Percentiles rank a stretch among this genome's conserved stretches.
These are phyloP conservation scores for Cryptosporidium canis DNA, from an alignment of 169 alveolate species.

Conservation along the genomic window DNA sequence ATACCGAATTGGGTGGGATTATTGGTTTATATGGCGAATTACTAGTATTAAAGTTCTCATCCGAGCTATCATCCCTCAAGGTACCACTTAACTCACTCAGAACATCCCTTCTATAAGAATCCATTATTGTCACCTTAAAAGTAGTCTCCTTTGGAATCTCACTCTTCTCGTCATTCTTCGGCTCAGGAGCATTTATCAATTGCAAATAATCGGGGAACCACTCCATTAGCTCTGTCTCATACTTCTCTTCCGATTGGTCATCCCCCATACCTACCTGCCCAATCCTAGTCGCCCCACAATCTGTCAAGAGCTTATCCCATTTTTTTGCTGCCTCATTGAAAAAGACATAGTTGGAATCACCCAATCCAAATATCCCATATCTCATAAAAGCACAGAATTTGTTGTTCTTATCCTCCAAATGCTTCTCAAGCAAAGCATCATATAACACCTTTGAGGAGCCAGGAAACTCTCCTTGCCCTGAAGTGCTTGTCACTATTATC, in stretches of 20 bases:
- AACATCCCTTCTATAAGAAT: slow-evolving; percentile 2
- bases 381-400: slow-evolving; percentile 27
- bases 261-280: slow-evolving; percentile 75
- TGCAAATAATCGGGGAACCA: slow-evolving; percentile 77
- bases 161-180: slow-evolving; percentile 43
- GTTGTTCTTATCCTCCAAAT: background rate
- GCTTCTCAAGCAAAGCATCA: background rate
- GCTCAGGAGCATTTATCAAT: slow-evolving; percentile 72
- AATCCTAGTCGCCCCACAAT: slow-evolving; percentile 76
- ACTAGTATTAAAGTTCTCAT: background rate
- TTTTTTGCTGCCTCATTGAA: slow-evolving; percentile 79
- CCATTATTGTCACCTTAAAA: slow-evolving; percentile 5
- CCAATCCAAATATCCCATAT: slow-evolving; percentile 77
- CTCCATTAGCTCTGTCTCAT: slow-evolving; percentile 74
- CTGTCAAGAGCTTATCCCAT: slow-evolving; percentile 73
- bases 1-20: slow-evolving; percentile 69
- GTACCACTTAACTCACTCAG: slow-evolving; percentile 10
- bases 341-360: slow-evolving; percentile 76
- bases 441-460: slow-evolving; percentile 26
- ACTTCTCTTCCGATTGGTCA: slow-evolving; percentile 76
- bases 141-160: slow-evolving; percentile 41
- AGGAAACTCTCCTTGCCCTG: slow-evolving; percentile 74
- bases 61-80: background rate
- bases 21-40: slow-evolving; percentile 23
- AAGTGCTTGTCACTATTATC: slow-evolving; percentile 46